Conservation (phyloP, 2,329 filamentous ascomycete species). For the Fusarium sp. region DNA sequence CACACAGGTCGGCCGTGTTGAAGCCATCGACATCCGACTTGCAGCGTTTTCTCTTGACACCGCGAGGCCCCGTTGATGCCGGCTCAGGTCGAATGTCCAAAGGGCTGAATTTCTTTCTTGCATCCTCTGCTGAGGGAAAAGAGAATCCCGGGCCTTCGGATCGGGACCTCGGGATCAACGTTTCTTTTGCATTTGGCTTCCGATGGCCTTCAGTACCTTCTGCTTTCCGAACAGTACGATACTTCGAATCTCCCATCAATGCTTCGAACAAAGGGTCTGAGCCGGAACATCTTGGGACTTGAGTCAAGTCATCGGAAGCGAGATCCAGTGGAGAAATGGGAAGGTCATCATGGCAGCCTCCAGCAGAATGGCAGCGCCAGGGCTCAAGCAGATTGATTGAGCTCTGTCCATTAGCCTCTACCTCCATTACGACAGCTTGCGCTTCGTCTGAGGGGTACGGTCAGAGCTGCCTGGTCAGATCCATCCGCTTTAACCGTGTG, state of each 20-base stretch:
- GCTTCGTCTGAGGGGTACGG: constrained; percentile 31
- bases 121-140: constrained; percentile 17
- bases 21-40: constrained; percentile 67
- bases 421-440: constrained; percentile 39
- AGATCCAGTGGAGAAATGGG: constrained; percentile 30
- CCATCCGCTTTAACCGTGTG: constrained; percentile 32
- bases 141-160: constrained; percentile 12
- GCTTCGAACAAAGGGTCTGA: constrained; percentile 34
- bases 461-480: constrained; percentile 31
- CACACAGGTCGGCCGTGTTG: constrained; percentile 57
- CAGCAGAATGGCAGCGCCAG: constrained; percentile 30
- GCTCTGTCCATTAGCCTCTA: constrained; percentile 37
- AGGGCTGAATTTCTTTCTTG: neutral
- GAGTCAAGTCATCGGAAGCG: constrained; percentile 18
- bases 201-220: neutral
- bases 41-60: constrained; percentile 60
- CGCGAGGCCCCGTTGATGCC: neutral
- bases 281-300: constrained; percentile 35
- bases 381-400: constrained; percentile 37
- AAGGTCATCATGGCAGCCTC: constrained; percentile 36
- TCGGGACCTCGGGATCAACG: neutral
- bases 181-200: neutral
- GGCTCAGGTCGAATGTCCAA: constrained; percentile 15
- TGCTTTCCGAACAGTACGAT: neutral
- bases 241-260: constrained; percentile 23